Evolutionary conservation across 1,284 basidiomycete species (phyloP).

Genomic region (Marasmius tenuissimus): DNA sequence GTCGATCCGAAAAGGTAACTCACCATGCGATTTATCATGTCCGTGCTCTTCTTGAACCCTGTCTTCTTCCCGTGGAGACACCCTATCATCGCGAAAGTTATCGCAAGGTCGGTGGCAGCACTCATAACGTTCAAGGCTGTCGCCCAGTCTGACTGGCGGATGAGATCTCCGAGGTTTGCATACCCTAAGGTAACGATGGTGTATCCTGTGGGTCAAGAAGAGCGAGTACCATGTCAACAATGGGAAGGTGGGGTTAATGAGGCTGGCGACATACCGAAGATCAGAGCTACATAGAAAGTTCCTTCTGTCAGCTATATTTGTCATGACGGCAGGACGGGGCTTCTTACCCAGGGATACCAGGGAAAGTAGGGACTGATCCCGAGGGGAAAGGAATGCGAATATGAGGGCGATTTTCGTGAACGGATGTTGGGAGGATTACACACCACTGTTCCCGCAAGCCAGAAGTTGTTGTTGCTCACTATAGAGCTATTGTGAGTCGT

Average conservation of each 20-base stretch:
- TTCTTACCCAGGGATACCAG: neutral
- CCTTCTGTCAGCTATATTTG: neutral
- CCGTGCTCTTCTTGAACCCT: neutral
- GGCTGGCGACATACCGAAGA: neutral
- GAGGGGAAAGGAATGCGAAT: neutral
- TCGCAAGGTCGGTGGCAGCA: neutral
- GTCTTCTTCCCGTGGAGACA: conserved; percentile 1
- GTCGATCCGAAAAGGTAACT: neutral
- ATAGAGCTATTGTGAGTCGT: neutral
- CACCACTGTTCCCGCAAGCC: neutral
- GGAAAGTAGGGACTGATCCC: neutral
- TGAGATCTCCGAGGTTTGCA: neutral
- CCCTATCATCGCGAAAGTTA: neutral
- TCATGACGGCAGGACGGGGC: neutral
- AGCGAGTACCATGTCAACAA: no score
- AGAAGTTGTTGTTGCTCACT: conserved; percentile 1
- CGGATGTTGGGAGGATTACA: neutral
- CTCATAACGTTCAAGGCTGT: neutral
- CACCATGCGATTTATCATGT: conserved; percentile 1
- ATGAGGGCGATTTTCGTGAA: neutral
- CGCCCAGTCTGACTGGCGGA: neutral
- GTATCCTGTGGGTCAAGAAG: neutral
- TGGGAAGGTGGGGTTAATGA: neutral
- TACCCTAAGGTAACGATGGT: neutral
- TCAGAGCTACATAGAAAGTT: neutral